Evolutionary conservation across 345 rosid genomes (phyloP).

Genomic region (Euclidium syriacum): DNA sequence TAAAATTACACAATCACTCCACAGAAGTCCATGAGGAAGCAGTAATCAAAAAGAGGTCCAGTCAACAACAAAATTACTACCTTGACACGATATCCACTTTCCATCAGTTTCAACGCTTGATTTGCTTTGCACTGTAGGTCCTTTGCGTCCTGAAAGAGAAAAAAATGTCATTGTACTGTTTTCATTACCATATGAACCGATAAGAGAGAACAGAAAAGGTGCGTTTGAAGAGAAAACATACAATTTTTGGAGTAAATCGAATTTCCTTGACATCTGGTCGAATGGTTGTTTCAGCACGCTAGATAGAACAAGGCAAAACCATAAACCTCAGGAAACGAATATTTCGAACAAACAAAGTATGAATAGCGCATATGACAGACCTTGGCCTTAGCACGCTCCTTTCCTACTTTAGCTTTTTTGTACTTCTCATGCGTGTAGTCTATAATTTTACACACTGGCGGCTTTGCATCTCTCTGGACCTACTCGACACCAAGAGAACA

Average conservation of each 20-base stretch:
- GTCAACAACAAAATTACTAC: conserved; percentile 31
- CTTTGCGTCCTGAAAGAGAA: conserved; percentile 58
- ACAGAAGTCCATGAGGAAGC: not conserved
- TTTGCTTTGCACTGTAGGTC: conserved; percentile 78
- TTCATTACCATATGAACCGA: not conserved
- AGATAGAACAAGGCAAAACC: conserved; percentile 8
- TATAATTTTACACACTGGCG: conserved; percentile 35
- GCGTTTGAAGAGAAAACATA: conserved; percentile 37
- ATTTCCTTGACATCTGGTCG: conserved; percentile 56
- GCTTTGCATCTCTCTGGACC: conserved; percentile 31
- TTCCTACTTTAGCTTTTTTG: conserved; percentile 28
- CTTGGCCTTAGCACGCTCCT: conserved; percentile 36
- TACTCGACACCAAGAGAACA: not conserved
- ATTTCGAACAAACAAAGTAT: not conserved
- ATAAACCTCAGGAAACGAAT: conserved; percentile 3
- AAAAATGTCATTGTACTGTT: not conserved
- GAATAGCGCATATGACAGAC: conserved; percentile 12
- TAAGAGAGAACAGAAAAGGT: not conserved
- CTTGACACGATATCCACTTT: conserved; percentile 89
- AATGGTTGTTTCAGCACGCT: conserved; percentile 25
- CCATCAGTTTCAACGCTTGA: conserved; percentile 53
- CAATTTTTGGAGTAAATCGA: conserved; percentile 70
- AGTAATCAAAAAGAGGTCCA: not conserved
- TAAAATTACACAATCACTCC: not conserved
- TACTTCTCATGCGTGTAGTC: conserved; percentile 27